Percentiles rank a stretch among this genome's conserved stretches.
Evolutionary conservation across 352 stramenopile species (phyloP).

Genomic region (Blastocystis hominis): DNA sequence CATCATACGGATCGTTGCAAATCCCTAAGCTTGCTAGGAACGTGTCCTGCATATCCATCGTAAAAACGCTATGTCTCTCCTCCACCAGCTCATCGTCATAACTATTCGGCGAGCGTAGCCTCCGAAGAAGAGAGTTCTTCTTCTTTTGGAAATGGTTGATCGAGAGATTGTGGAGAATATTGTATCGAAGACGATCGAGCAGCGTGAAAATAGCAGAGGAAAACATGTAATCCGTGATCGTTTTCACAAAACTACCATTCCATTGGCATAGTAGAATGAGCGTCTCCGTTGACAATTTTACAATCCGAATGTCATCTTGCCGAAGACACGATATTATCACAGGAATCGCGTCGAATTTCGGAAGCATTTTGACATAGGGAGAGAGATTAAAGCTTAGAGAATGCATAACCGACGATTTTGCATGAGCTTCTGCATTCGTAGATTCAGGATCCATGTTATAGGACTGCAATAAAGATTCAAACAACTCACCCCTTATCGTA

Average conservation of each 20-base stretch:
- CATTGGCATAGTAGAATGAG: slow-evolving; percentile 30
- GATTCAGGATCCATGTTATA: not conserved
- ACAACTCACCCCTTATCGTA: not conserved
- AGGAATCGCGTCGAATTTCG: slow-evolving; percentile 31
- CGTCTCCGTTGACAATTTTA: slow-evolving; percentile 26
- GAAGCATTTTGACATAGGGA: slow-evolving; percentile 38
- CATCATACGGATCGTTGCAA: not conserved
- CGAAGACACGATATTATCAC: slow-evolving; percentile 45
- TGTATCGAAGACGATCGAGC: slow-evolving; percentile 6
- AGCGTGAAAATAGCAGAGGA: slow-evolving; percentile 32
- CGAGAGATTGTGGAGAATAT: not conserved
- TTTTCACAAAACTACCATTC: slow-evolving; percentile 47
- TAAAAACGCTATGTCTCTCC: not conserved
- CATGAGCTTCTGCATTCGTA: not conserved
- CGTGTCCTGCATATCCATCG: not conserved
- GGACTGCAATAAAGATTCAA: not conserved
- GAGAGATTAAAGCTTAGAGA: slow-evolving; percentile 45
- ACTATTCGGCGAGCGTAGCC: not conserved
- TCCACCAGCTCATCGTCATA: slow-evolving; percentile 10
- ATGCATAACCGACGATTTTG: slow-evolving; percentile 14
- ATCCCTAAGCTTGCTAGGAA: not conserved
- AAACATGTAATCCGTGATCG: slow-evolving; percentile 40
- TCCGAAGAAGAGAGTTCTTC: not conserved
- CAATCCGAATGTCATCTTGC: slow-evolving; percentile 36
- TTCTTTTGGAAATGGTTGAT: not conserved